Conservation (phyloP, 768 basidiomycete genomes). For the Calvatia gigantea region DNA sequence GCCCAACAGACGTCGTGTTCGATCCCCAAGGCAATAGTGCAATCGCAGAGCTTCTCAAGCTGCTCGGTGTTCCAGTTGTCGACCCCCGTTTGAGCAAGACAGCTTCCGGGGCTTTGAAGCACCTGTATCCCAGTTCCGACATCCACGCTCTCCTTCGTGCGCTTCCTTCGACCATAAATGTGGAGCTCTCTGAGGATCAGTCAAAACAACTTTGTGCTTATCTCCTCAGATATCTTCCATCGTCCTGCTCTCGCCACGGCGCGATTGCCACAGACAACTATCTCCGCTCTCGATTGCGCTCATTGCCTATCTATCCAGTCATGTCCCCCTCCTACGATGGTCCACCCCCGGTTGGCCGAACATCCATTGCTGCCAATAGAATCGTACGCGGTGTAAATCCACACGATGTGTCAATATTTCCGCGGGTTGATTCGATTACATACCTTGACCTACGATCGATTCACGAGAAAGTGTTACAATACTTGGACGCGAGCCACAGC, state of each 20-base stretch:
- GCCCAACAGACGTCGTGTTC: slow-evolving; percentile 25
- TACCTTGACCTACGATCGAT: background rate
- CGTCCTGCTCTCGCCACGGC: slow-evolving; percentile 7
- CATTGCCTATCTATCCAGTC: slow-evolving; percentile 27
- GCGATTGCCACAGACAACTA: slow-evolving; percentile 6
- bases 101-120: slow-evolving; percentile 13
- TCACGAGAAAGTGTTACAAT: slow-evolving; percentile 1
- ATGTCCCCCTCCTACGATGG: slow-evolving; percentile 15
- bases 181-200: background rate
- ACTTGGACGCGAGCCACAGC: slow-evolving; percentile 18
- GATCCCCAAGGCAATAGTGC: slow-evolving; percentile 1
- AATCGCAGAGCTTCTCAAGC: slow-evolving; percentile 19
- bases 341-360: background rate
- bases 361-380: background rate
- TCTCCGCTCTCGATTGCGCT: slow-evolving; percentile 12
- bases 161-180: slow-evolving; percentile 10
- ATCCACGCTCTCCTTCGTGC: slow-evolving; percentile 30
- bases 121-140: background rate
- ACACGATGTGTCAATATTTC: background rate
- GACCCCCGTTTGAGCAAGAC: slow-evolving; percentile 20
- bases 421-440: background rate
- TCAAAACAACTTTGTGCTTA: background rate
- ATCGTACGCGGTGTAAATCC: slow-evolving; percentile 3
- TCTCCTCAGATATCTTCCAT: background rate
- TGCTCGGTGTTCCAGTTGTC: slow-evolving; percentile 31